Base-by-base conservation (phyloP, 176 grass and related monocot species). In the Eleusine coracana region DNA sequence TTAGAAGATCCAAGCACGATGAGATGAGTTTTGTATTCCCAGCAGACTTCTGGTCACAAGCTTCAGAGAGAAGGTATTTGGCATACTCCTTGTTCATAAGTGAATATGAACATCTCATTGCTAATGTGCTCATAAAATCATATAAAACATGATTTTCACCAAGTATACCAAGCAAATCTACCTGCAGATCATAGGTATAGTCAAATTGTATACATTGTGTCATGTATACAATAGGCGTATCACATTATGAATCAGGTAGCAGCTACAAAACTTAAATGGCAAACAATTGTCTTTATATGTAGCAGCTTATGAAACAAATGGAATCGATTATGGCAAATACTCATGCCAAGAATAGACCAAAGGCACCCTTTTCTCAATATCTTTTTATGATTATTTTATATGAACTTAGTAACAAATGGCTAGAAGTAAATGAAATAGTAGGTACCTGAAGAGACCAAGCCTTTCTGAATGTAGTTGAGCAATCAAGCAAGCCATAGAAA, bases 1-100 rank as follows among this genome's bases (percentile, higher is more conserved):
- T 96, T 77, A 94, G 84, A 82, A 99, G 91, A 89, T 96, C 79
- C 97, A 99, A 96, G 89, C 93, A 96, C 36, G 97, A 87, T 59
- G 87, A 96, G 65, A 96, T 77, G 77, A 92, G 86, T 67, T 90
- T 87, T 38, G 74, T 85, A 87, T 94, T 87, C 75, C 81, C 91
- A 69, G 66, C 34, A 85, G 83, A 81, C 85, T 89, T 91, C 68
- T 90, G 87, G 51, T 88, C 89, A 87, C 86, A 85, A 81, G 91
- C 86, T 88, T 92, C 89, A 52, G 88, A 90, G 59, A 99, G 86
- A 44, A 99, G 90, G 77, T 99, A 91, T 78, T 89, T 89, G 41
- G 90, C 83, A 86, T 83, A 95, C 58, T 99, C 93, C 88, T 94
- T 99, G 86, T 92, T 94, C 68, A 99, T 86, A 82, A 99, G 90